Evolutionary conservation across 768 basidiomycete species (phyloP), one percentile per base, ranked within the genome.

Genomic region (Collybiopsis confluens): DNA sequence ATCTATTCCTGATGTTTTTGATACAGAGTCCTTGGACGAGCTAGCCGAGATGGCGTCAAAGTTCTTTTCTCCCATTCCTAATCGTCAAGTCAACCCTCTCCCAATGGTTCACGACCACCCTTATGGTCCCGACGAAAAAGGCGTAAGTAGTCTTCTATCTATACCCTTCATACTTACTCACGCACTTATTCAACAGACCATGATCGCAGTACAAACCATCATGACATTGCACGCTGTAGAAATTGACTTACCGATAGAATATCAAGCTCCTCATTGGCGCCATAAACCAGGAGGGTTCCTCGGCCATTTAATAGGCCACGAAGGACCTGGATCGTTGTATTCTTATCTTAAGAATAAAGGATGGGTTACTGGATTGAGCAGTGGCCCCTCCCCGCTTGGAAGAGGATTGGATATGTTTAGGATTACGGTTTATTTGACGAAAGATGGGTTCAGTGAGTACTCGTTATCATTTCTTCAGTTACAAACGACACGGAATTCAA

Each of bases 361-460:
- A 2, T 96, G 93, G 92, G 78, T 89, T 35, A 92, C 86, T 26
- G 74, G 76, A 11, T 72, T 98, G 46, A 82, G 78, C 52, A 76
- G 84, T 41, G 92, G 88, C 1, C 76, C 81, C 2, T 86, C 88
- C 59, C 71, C 76, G 30, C 77, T 91, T 5, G 90, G 80, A 18
- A 80, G 90, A 57, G 92, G 93, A 0, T 92, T 98, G 64, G 88
- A 85, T 37, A 86, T 91, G 77, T 91, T 97, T 72, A 94, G 90
- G 65, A 68, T 90, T n/a, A 86, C 84, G 1, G 73, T 89, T 21
- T 72, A 88, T 61, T 70, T 99, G 58, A 97, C 97, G 0, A 76
- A 80, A 35, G 85, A 90, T 54, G 97, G 97, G 1, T 88, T 96
- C 54, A 77, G 92, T 95, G 64, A 62, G 89, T 76, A 27, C 36